Conservation (phyloP, 1,284 basidiomycete species). For the Trametes hirsuta region DNA sequence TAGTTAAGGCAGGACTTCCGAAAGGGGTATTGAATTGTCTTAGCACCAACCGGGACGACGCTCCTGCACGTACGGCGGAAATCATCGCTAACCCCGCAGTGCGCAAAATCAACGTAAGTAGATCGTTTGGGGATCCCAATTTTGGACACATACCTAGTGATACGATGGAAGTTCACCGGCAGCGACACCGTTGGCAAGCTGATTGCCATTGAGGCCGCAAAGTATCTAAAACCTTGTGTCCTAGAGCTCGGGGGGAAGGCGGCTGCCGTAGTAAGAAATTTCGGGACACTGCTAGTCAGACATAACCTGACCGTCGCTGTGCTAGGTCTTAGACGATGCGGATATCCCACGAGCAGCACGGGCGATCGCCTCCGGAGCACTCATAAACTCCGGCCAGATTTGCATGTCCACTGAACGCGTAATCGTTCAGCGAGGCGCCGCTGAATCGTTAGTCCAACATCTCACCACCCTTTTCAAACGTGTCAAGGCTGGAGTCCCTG, state of each 20-base stretch:
- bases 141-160: neutral
- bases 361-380: slow-evolving; percentile 56
- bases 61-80: slow-evolving; percentile 22
- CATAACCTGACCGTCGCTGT: neutral
- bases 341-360: slow-evolving; percentile 60
- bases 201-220: slow-evolving; percentile 22
- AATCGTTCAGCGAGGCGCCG: slow-evolving; percentile 52
- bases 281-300: neutral
- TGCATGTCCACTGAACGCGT: slow-evolving; percentile 76
- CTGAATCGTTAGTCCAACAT: slow-evolving; percentile 40
- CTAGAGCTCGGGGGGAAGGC: slow-evolving; percentile 49
- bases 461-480: slow-evolving; percentile 40
- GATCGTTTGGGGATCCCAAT: neutral
- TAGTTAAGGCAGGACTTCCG: slow-evolving; percentile 28
- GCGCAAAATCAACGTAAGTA: slow-evolving; percentile 28
- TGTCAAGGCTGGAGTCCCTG: slow-evolving; percentile 42
- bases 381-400: slow-evolving; percentile 66
- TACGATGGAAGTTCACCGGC: slow-evolving; percentile 18
- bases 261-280: slow-evolving; percentile 57
- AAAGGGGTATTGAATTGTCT: slow-evolving; percentile 29
- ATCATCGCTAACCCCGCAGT: slow-evolving; percentile 29
- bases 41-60: slow-evolving; percentile 21
- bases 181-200: slow-evolving; percentile 18
- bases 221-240: slow-evolving; percentile 23
- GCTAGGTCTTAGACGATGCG: slow-evolving; percentile 62